Base-by-base conservation (phyloP, 2,329 filamentous ascomycete species). In the Colletotrichum tamarilloi region DNA sequence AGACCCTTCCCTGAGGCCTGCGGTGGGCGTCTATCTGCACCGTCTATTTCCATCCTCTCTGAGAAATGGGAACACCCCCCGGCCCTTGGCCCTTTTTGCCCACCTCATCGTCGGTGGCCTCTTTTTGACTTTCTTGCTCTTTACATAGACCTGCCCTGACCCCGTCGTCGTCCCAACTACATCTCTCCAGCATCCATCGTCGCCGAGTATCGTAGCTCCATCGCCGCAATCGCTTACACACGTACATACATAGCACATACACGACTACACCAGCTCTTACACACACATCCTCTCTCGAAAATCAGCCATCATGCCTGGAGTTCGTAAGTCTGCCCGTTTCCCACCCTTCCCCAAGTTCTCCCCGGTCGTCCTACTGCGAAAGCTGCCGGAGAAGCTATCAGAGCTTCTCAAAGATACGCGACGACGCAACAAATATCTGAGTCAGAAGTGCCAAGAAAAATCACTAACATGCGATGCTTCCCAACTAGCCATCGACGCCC, bases 271-370 rank as follows among this genome's bases (percentile, higher is more conserved):
- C 30, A 59, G 7, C 53, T 60, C n/a, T 32, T 24, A 22, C 53
- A 42, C 38, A 42, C 38, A 42, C 38, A 16, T 24, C 24, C 24
- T n/a, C 28, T n/a, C 35, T 22, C n/a, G 32, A 26, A 62, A 65
- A 66, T 76, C 77, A 78, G 78, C 76, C 80, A 87, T 75, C 59
- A 89, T 89, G 87, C 84, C 85, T 80, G 87, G 87, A 76, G 83
- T 89, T 80, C 87, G 87, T 89, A 81, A 82, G 86, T 87, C 67
- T 68, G 74, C 55, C 46, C 52, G 26, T 35, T 30, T 11, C 4
- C 14, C 22, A 42, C 32, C 14, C 22, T 46, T 24, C n/a, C 46
- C 42, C 19, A n/a, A 49, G 14, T 49, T 19, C 35, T 57, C 46
- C 46, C 16, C 5, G 22, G 32, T 30, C 14, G 52, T 24, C 24